phyloP scores from a whole-genome alignment of 257 asterid species.

The Euphrasia confusa region DNA sequence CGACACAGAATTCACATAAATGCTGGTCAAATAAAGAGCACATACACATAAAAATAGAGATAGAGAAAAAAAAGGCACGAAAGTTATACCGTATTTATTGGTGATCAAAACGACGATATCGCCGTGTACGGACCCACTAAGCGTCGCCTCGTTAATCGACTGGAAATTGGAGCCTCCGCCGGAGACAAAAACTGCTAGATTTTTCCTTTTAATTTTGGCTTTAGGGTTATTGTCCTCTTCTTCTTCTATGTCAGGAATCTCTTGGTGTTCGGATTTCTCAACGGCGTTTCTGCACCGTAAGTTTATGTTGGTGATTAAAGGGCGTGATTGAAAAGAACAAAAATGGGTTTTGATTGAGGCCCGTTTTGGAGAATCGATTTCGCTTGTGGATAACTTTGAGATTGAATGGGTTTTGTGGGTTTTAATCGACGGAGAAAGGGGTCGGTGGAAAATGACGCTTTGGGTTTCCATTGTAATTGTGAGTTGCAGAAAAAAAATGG shows the following conservation, averaged over 20 bases:
- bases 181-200: constrained; percentile 78
- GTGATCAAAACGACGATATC: constrained; percentile 57
- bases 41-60: background rate
- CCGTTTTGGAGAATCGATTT: constrained; percentile 15
- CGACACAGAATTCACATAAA: no score
- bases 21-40: background rate
- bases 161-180: constrained; percentile 96
- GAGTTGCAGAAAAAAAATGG: constrained; percentile 7
- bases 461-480: constrained; percentile 46
- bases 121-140: constrained; percentile 54
- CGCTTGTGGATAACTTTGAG: background rate
- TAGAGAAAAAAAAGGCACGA: background rate
- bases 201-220: constrained; percentile 45
- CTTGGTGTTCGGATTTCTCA: constrained; percentile 22
- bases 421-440: constrained; percentile 25
- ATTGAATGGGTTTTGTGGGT: constrained; percentile 21
- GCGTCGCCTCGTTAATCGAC: constrained; percentile 60
- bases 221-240: constrained; percentile 13
- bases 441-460: constrained; percentile 23
- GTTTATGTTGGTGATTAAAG: constrained; percentile 16
- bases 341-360: constrained; percentile 28
- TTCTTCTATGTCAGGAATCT: constrained; percentile 18
- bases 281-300: constrained; percentile 26
- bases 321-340: constrained; percentile 21
- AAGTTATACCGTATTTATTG: constrained; percentile 47